These are phyloP conservation scores for Fistulinella cinereoalba DNA, from an alignment of 1,284 basidiomycete species.

Conservation along the genomic window DNA sequence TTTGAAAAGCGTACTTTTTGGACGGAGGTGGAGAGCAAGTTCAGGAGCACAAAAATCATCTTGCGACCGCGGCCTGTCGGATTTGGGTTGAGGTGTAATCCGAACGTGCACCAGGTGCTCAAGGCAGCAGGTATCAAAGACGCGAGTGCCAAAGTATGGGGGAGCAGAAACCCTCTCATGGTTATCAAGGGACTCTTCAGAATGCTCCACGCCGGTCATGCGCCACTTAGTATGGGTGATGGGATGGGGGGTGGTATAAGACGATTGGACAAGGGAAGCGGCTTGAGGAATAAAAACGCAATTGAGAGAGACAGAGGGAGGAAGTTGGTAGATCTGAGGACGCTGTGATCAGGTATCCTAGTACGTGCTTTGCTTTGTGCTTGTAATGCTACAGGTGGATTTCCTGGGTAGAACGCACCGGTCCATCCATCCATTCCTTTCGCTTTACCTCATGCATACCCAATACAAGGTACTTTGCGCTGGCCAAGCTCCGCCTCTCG, in stretches of 20 bases:
- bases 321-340: conserved; percentile 59
- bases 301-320: conserved; percentile 73
- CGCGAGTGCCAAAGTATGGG: conserved; percentile 91
- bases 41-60: conserved; percentile 82
- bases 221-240: conserved; percentile 73
- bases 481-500: too few relatives aligned
- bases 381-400: too few relatives aligned
- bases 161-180: conserved; percentile 79
- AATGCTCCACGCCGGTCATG: conserved; percentile 69
- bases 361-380: neutral
- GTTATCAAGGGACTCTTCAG: conserved; percentile 51
- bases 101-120: conserved; percentile 83
- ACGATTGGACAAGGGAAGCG: conserved; percentile 65
- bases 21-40: conserved; percentile 82
- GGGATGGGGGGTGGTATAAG: conserved; percentile 69
- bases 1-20: conserved; percentile 91
- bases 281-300: conserved; percentile 60
- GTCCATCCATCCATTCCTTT: too few relatives aligned
- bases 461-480: too few relatives aligned
- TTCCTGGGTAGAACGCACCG: too few relatives aligned
- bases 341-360: conserved; percentile 33
- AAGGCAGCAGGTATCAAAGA: conserved; percentile 95
- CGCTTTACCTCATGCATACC: too few relatives aligned
- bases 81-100: conserved; percentile 90
- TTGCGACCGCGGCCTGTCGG: conserved; percentile 90